Evolutionary conservation across 2,329 filamentous ascomycete species (phyloP), one percentile per base, ranked within the genome.

Genomic region (Claviceps sp.): DNA sequence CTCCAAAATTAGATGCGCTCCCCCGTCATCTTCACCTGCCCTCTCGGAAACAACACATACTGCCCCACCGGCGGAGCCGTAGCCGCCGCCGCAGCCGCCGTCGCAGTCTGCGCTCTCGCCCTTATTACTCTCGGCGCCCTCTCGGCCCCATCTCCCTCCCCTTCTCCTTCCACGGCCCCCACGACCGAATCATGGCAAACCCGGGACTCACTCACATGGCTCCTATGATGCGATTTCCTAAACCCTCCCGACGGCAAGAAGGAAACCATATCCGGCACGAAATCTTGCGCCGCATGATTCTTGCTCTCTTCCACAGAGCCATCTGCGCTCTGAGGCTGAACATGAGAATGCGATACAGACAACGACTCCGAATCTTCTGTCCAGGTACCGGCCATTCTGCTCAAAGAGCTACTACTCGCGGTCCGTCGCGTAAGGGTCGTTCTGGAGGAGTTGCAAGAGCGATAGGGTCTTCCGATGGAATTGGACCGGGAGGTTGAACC

Each of bases 351-450:
- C 3, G 45, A 11, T 29, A 58, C 55, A n/a, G 62, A 60, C 39
- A 65, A 53, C 29, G 60, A 60, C 37, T 69, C 68, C 7, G 59
- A 56, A 5, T 57, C 56, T 17, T 70, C 67, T 1, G 58, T 57
- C 58, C 64, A 64, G 14, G 59, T 54, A 11, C 54, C 59, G 14
- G 61, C 57, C 57, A 64, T 59, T 56, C 68, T 68, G 59, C 64
- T 68, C 26, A 69, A 59, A 13, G 72, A 76, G 13, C 66, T 70
- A 53, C 71, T 78, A 66, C 75, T 79, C 44, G 68, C 65, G 4
- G 77, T 81, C 60, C 77, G 68, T 5, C 75, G 72, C 5, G 76
- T 79, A 53, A 76, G 67, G 40, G 73, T 73, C 1, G 77, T 79
- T 54, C 73, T 74, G 9, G 71, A 73, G 4, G 77, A 80, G 26